Percentiles rank a stretch among this genome's conserved stretches.
These are phyloP conservation scores for Middelhovenomyces tepae DNA, from an alignment of 805 yeast species.

Conservation along the genomic window DNA sequence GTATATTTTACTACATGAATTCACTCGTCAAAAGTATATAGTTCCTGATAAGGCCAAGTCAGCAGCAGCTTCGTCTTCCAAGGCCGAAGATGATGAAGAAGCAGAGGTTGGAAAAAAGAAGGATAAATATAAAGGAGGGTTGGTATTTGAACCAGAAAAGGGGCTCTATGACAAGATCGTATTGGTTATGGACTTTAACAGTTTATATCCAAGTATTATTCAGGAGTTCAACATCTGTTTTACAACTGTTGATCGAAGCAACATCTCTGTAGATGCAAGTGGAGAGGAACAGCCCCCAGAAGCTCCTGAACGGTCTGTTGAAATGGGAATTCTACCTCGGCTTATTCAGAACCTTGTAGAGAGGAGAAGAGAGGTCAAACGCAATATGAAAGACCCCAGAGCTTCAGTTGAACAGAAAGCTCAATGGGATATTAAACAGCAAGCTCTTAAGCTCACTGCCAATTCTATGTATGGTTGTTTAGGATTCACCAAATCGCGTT, in stretches of 20 bases:
- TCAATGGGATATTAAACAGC: constrained; percentile 92
- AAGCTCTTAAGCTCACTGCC: constrained; percentile 92
- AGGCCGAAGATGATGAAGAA: constrained; percentile 27
- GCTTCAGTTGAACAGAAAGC: constrained; percentile 47
- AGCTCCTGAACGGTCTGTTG: constrained; percentile 49
- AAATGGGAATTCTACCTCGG: constrained; percentile 79
- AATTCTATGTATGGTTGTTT: constrained; percentile 99
- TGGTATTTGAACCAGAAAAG: constrained; percentile 93
- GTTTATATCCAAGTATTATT: constrained; percentile 92
- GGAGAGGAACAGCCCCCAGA: constrained; percentile 61
- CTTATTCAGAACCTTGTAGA: constrained; percentile 75
- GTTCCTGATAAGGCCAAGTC: constrained; percentile 67
- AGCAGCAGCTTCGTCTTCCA: constrained; percentile 4
- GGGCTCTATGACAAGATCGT: constrained; percentile 86
- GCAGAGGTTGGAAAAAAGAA: constrained; percentile 42
- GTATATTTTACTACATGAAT: constrained; percentile 85
- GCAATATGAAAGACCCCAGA: constrained; percentile 65
- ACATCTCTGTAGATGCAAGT: constrained; percentile 29
- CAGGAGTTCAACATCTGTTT: constrained; percentile 97
- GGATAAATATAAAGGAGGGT: constrained; percentile 82
- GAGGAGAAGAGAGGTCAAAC: constrained; percentile 89
- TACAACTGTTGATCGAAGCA: constrained; percentile 77
- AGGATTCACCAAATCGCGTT: constrained; percentile 84
- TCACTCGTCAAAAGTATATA: constrained; percentile 65
- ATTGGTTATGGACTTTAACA: constrained; percentile 96